Evolutionary conservation across 73 alveolate species (phyloP), one percentile per base, ranked within the genome.

Genomic region (Paraurostyla sp.): DNA sequence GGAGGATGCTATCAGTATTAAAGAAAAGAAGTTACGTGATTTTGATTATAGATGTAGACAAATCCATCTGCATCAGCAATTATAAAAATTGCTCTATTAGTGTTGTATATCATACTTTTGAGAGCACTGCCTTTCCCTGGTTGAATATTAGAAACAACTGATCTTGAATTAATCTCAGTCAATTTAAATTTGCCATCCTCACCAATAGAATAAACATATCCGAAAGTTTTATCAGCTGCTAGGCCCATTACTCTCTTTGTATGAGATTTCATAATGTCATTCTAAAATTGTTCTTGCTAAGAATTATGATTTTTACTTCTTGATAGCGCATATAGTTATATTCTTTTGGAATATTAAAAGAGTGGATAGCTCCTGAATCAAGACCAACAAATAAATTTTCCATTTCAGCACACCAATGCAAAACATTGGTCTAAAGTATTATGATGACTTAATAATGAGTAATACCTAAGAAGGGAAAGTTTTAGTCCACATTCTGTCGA

Each of bases 401-500:
- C 59, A 91, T 80, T 18, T 57, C 86, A 49, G 51, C 83, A 63
- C 92, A 85, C 95, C 89, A 95, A 32, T 69, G 65, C 13, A 95
- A 69, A 32, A 90, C 84, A 35, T 93, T 93, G 49, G 96, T 95
- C 45, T 90, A 93, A 6, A 45, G 7, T 11, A 11, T 45, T 16
- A 11, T 45, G 16, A 16, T 45, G 16, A 45, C 7, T 11, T 45
- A 45, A 16, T 7, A 45, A 11, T 45, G n/a, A n/a, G n/a, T n/a
- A n/a, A n/a, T 52, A 52, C 69, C 33, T 52, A 52, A 0, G 92
- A 60, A 40, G 95, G 81, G 93, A 87, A 95, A 58, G 88, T 91
- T 85, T 93, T 95, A 57, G 94, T 90, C 99, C 99, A 95, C 88
- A 85, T 68, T 84, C 95, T 49, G 32, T 62, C 91, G 71, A 90